Base-by-base conservation (phyloP, 1,139 yeast species). In the Sugiyamaella sp. region DNA sequence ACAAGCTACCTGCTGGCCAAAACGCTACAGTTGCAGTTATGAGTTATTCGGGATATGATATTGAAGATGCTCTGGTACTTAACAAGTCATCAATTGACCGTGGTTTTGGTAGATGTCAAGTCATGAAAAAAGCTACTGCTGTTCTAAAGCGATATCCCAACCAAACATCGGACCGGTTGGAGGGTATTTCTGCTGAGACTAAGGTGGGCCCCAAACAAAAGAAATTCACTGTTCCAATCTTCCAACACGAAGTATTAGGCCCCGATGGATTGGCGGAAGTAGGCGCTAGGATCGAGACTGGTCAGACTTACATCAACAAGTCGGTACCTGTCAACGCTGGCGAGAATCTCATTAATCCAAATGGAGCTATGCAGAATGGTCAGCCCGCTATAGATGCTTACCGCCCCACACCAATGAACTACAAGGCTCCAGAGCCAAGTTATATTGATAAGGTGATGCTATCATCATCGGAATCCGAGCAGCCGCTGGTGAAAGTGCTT, bases 31-130 rank as follows among this genome's bases (percentile, higher is more conserved):
- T 93, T 57, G 99, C 99, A 0, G 99, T 93, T 37, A 95, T 93
- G 99, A 89, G 97, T 9, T 93, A 93, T 68, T 91, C 98, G 0
- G 99, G 99, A 58, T 93, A 93, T 69, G 99, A 93, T 87, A 95
- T 95, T 71, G 99, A 93, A 75, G 99, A 93, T 84, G 99, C 99
- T 3, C 79, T 93, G 66, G 98, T 93, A 14, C 76, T 93, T 63
- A 93, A 93, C 72, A 93, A 93, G 70, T 78, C 97, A 0, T 89
- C 97, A 0, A 79, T 95, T 56, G 99, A 93, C 69, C 81, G 99
- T 69, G 99, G 99, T 1, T 93, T 90, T 71, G 99, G 99, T 46
- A 84, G 99, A 65, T 93, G 99, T 76, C 99, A 93, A 73, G 96
- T 91, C n/a, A 80, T 95, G 61, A 81, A 95, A 67, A 93, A 93